phyloP scores from a whole-genome alignment of 2,329 filamentous ascomycete species.

The Alternaria conjuncta region DNA sequence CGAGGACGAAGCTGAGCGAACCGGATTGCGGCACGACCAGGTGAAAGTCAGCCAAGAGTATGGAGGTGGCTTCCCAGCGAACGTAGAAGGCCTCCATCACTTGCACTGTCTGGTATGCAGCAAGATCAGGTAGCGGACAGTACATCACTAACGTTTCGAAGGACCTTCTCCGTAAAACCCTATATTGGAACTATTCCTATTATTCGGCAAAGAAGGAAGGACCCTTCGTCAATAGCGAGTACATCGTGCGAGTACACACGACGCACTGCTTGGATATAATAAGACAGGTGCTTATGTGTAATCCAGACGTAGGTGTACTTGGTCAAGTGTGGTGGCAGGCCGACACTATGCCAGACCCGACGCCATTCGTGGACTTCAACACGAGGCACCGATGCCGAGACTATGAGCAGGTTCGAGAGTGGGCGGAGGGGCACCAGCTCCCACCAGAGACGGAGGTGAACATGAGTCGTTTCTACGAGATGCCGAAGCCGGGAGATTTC shows the following conservation, averaged over 20 bases:
- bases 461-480: slow-evolving; percentile 53
- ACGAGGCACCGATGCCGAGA: slow-evolving; percentile 66
- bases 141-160: slow-evolving; percentile 29
- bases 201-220: slow-evolving; percentile 60
- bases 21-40: slow-evolving; percentile 61
- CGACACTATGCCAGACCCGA: slow-evolving; percentile 50
- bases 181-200: slow-evolving; percentile 66
- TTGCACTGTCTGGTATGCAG: slow-evolving; percentile 62
- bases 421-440: slow-evolving; percentile 62
- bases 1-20: slow-evolving; percentile 55
- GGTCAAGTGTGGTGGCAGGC: slow-evolving; percentile 66
- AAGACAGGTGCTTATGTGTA: slow-evolving; percentile 69
- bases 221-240: slow-evolving; percentile 63
- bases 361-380: slow-evolving; percentile 68
- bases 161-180: slow-evolving; percentile 65
- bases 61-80: slow-evolving; percentile 66
- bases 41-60: slow-evolving; percentile 63
- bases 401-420: slow-evolving; percentile 60
- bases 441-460: slow-evolving; percentile 49
- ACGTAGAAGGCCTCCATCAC: slow-evolving; percentile 64
- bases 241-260: slow-evolving; percentile 62
- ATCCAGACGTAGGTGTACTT: slow-evolving; percentile 64
- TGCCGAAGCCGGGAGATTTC: slow-evolving; percentile 44
- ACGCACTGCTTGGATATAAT: slow-evolving; percentile 67
- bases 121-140: neutral